Base-by-base conservation (phyloP, 1,284 basidiomycete genomes). In the Cryptococcus sp. region DNA sequence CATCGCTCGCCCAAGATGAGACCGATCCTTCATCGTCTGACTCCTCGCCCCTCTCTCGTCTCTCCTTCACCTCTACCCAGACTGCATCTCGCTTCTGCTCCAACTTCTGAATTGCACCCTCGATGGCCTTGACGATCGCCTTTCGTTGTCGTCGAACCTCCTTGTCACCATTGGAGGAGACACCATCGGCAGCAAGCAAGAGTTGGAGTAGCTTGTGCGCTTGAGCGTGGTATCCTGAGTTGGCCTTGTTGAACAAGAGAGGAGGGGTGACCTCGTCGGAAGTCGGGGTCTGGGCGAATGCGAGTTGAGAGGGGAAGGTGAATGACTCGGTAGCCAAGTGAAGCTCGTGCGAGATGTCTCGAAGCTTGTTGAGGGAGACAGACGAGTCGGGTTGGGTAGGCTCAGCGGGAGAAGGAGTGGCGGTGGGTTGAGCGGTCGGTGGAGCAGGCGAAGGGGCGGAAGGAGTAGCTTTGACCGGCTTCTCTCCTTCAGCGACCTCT, bases 151-250 rank as follows among this genome's bases (percentile, higher is more conserved):
- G 74, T 36, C 85, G 74, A 16, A 88, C 78, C 2, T 68, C 69
- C 44, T 71, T 65, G 53, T 82, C 77, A 0, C 85, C 85, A 58
- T 76, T 77, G 55, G 80, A 83, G 55, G 84, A 79, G 4, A 87
- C 77, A 0, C 76, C 80, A 57, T 88, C 86, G 5, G 86, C 76
- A 50, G 76, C 74, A 38, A 81, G 77, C 26, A 87, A 73, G 11
- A 87, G 68, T 46, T 79, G 78, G 45, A 80, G 78, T 45, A 87
- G 74, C 19, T 76, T 75, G 54, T 83, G 77, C 50, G 82, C 79
- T 64, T 82, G 82, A 45, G 74, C 77, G 43, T 81, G 78, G 23
- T 84, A 71, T 0, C 80, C 75, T 14, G 79, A 77, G 63, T 83
- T 82, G 45, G 62, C 67, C 2, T 78, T 65, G 34, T 78, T 79